A percentile compares a stretch with the other conserved stretches of the same genome.
Evolutionary conservation across 2,329 filamentous ascomycete genomes (phyloP).

Genomic region (Berkeleyomyces rouxiae): DNA sequence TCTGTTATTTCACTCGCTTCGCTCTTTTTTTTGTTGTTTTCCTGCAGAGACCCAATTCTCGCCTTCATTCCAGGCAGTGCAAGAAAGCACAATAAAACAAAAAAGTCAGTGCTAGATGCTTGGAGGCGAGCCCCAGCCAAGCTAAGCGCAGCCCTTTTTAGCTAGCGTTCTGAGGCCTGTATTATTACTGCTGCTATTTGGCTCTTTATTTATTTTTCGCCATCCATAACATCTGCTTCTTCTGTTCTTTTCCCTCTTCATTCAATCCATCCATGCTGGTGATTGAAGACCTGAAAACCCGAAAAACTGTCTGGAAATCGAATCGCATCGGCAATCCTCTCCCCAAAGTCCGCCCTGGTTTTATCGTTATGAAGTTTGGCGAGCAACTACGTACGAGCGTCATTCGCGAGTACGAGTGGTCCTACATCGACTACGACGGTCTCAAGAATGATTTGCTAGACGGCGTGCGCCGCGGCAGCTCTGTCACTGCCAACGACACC

Average conservation of each 20-base stretch:
- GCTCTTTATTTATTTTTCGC: not conserved
- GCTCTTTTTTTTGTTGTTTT: not conserved
- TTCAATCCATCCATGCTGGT: constrained; percentile 30
- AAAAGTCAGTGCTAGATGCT: constrained; percentile 3
- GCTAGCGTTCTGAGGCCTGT: not conserved
- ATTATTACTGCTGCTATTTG: constrained; percentile 3
- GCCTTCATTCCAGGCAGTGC: not conserved
- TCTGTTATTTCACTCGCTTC: not conserved
- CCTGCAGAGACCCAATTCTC: not conserved
- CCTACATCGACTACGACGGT: constrained; percentile 95
- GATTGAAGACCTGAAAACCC: constrained; percentile 32
- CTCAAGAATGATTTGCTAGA: constrained; percentile 77
- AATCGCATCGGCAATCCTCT: constrained; percentile 18
- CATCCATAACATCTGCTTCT: not conserved
- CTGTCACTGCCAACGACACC: constrained; percentile 17
- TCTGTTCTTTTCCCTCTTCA: not conserved
- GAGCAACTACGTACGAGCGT: constrained; percentile 91
- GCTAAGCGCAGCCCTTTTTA: constrained; percentile 1
- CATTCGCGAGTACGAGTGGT: constrained; percentile 93
- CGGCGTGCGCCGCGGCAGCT: constrained; percentile 28
- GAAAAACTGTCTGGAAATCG: constrained; percentile 26
- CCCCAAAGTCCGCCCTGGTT: constrained; percentile 30
- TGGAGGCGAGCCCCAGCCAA: constrained; percentile 2
- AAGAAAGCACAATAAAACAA: not conserved
- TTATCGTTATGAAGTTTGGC: constrained; percentile 68